Base-by-base conservation (phyloP, 805 yeast species). In the Metschnikowia gelsemii region DNA sequence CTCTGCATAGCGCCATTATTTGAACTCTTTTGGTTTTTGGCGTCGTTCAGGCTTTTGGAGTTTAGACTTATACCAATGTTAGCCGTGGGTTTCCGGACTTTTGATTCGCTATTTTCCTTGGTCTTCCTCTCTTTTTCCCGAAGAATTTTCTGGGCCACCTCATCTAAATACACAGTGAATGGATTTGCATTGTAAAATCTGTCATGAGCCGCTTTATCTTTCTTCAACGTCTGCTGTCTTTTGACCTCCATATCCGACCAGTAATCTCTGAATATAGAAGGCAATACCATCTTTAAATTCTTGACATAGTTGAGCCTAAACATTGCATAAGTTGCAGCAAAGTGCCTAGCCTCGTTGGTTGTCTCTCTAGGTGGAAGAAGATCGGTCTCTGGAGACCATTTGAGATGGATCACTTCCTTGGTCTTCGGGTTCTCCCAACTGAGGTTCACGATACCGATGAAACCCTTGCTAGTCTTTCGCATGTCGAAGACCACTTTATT, bases 271-370 rank as follows among this genome's bases (percentile, higher is more conserved):
- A 87, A 96, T 23, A 83, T 80, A 3, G 82, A 78, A 0, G 98
- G 98, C 11, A 91, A 70, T 55, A 88, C 83, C 90, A 90, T 82
- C 46, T 86, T 86, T 62, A 91, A 60, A 57, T 87, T 89, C 53
- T 89, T 89, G 51, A 82, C 82, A 46, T 80, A 86, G 26, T 90
- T 82, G 14, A 91, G 73, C 25, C 96, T 70, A 58, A 80, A 90
- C 47, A 91, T 62, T 0, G 91, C 93, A 50, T 84, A 87, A 0
- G 97, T 89, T 0, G 99, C 97, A 0, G 91, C 89, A 54, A 76
- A 75, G 59, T 90, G 95, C 34, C 96, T 75, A 1, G 98, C 96
- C 53, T 90, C 97, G 23, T 87, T 70, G 1, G 95, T 77, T 0
- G 97, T 87, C 33, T 80, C 86, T 51, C 85, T 88, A 0, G 90